Conservation (phyloP, 208 protist species). For the Leishmania tarentolae region DNA sequence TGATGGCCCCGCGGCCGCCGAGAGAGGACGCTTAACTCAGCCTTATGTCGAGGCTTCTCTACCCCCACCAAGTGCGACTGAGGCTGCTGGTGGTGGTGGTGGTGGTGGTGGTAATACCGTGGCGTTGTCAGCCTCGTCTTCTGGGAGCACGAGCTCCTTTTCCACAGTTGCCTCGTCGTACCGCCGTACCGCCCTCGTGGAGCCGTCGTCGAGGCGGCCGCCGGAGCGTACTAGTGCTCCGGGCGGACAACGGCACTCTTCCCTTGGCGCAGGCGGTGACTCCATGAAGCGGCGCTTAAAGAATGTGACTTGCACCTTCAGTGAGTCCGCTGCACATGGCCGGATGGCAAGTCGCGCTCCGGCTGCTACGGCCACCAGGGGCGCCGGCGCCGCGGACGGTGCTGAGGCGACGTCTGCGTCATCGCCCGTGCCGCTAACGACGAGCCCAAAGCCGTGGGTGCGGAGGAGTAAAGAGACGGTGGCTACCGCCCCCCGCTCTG, state of each 20-base stretch:
- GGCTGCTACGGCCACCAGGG: not conserved
- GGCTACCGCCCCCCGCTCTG: not conserved
- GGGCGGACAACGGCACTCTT: not conserved
- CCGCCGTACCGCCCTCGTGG: not conserved
- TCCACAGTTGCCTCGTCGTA: slow-evolving; percentile 18
- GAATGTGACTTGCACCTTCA: not conserved
- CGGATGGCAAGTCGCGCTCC: not conserved
- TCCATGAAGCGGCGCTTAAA: not conserved
- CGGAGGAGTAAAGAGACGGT: not conserved
- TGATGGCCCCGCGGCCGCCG: not conserved
- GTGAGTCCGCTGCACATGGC: not conserved
- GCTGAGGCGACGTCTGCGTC: not conserved
- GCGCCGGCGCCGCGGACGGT: not conserved
- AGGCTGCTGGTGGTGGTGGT: not conserved
- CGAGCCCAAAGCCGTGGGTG: slow-evolving; percentile 26
- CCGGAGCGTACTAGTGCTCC: not conserved
- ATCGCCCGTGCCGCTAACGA: not conserved
- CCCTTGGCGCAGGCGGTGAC: not conserved
- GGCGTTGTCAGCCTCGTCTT: not conserved
- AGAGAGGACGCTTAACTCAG: not conserved
- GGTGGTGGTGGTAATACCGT: not conserved
- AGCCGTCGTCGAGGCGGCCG: not conserved
- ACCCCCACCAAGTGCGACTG: too few relatives aligned
- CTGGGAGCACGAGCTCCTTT: slow-evolving; percentile 18
- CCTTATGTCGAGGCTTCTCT: not conserved